phyloP scores from a whole-genome alignment of 345 rosid species.

The Eutrema japonicum region DNA sequence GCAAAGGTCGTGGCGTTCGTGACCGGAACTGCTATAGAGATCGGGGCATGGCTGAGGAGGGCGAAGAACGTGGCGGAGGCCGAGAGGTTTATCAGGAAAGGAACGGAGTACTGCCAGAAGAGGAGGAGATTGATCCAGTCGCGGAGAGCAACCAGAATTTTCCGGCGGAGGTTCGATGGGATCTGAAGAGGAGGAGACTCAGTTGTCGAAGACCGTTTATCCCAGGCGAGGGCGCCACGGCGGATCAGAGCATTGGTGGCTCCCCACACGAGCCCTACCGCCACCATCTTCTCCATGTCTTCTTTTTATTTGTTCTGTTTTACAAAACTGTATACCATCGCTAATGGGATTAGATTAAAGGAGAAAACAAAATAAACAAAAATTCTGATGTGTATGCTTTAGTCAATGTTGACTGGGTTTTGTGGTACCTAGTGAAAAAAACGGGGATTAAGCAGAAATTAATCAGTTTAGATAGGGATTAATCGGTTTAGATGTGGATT shows the following conservation, averaged over 20 bases:
- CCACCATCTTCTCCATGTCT: constrained; percentile 83
- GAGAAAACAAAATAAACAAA: too few species aligned
- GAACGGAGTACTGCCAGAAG: constrained; percentile 91
- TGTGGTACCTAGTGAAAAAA: too few species aligned
- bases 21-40: constrained; percentile 88
- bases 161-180: constrained; percentile 45
- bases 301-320: neutral
- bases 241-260: constrained; percentile 90
- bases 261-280: constrained; percentile 90
- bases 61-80: constrained; percentile 91
- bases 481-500: too few species aligned
- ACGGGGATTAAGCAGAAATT: too few species aligned
- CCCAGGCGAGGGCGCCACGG: constrained; percentile 91
- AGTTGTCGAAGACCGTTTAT: constrained; percentile 36
- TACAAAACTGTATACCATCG: neutral
- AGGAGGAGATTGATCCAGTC: constrained; percentile 64
- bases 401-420: too few species aligned
- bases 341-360: too few species aligned
- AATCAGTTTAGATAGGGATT: too few species aligned
- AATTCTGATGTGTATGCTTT: too few species aligned
- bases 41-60: constrained; percentile 68
- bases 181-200: constrained; percentile 40
- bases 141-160: constrained; percentile 47
- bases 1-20: constrained; percentile 93
- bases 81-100: constrained; percentile 81